Evolutionary conservation across 768 basidiomycete species (phyloP), one percentile per base, ranked within the genome.

Genomic region (Trichaptum fuscoviolaceum): DNA sequence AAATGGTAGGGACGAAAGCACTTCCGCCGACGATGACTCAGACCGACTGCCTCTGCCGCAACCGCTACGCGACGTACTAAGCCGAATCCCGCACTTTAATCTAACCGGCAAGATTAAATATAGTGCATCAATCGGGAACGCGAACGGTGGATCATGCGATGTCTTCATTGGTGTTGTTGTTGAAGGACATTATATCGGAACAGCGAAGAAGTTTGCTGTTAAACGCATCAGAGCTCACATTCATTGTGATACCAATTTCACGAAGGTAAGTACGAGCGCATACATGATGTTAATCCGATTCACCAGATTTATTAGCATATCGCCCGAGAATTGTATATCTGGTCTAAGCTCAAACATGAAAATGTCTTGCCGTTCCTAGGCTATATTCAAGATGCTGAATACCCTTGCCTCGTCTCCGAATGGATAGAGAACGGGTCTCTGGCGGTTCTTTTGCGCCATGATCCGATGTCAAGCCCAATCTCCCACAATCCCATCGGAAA

Each of bases 331-430:
- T 34, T 61, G 18, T 25, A 34, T 61, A 61, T 61, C 30, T 61
- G 59, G 59, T 61, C 59, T 2, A 61, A 61, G 24, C 24, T 61
- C 24, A 25, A 25, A 23, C 59, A 61, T 34, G 3, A 25, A 3
- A 61, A 61, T 61, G 15, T 61, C 15, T 34, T 61, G 15, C 30
- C 59, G 10, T 34, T 61, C 59, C 25, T 61, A 4, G 59, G 59
- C 12, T 61, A 61, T 61, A 25, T 34, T 25, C 59, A 25, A 25
- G 59, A 61, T 34, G 59, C 25, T 23, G 25, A 61, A 61, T 61
- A 61, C 24, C 59, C 59, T 2, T 25, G 25, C 24, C 30, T 61
- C 59, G 59, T 61, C 30, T 25, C 59, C 12, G 59, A 61, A 61
- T 61, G 59, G 59, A 24, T 61, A 15, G 25, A 25, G 59, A 34